phyloP scores from a whole-genome alignment of 2,329 filamentous ascomycete genomes.

The Clonostachys byssicola region DNA sequence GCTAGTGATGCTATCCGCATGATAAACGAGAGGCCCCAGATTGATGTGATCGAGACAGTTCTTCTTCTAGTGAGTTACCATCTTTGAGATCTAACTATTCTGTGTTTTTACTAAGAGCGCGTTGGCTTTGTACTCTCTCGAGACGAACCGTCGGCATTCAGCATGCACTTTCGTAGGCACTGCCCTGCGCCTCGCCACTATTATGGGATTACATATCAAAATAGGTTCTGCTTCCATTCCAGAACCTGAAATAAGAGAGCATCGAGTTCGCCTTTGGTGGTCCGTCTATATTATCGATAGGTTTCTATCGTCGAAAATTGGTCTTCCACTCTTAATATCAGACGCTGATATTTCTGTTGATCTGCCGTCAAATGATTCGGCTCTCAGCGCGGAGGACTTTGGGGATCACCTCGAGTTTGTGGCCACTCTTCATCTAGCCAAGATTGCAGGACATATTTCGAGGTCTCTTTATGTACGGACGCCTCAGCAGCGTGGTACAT shows the following conservation, averaged over 20 bases:
- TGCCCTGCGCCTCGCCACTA: conserved; percentile 33
- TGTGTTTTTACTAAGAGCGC: conserved; percentile 18
- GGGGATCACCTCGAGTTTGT: conserved; percentile 20
- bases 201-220: conserved; percentile 13
- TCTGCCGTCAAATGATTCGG: conserved; percentile 25
- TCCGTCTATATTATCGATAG: conserved; percentile 38
- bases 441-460: conserved; percentile 17
- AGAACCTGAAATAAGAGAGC: conserved; percentile 28
- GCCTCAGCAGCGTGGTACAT: neutral
- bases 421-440: conserved; percentile 31
- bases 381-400: conserved; percentile 21
- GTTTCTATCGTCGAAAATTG: conserved; percentile 42
- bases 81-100: neutral
- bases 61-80: conserved; percentile 31
- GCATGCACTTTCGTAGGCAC: conserved; percentile 37
- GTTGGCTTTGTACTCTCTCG: conserved; percentile 28
- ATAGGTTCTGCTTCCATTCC: conserved; percentile 24
- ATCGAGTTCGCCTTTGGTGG: conserved; percentile 35
- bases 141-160: conserved; percentile 36
- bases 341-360: conserved; percentile 43
- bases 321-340: conserved; percentile 39
- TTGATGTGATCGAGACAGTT: conserved; percentile 36
- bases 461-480: conserved; percentile 23
- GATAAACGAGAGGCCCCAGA: conserved; percentile 31
- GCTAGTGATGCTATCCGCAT: conserved; percentile 31